Conservation (phyloP, 805 yeast species). For the Candida namnaoensis region DNA sequence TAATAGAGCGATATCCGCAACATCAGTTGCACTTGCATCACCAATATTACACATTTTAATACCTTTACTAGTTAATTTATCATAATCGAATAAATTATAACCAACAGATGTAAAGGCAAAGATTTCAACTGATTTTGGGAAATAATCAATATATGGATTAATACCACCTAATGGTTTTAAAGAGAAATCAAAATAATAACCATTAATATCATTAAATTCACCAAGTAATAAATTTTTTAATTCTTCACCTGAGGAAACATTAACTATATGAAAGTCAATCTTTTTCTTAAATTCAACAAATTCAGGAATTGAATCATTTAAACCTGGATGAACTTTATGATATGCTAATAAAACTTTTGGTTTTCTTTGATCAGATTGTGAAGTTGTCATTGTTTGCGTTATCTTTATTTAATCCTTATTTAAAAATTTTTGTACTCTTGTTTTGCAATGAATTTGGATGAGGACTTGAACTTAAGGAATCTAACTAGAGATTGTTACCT, state of each 20-base stretch:
- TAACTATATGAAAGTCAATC: not conserved
- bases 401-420: too few relatives aligned
- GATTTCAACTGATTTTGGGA: slow-evolving; percentile 39
- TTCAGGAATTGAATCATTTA: not conserved
- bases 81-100: slow-evolving; percentile 40
- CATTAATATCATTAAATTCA: not conserved
- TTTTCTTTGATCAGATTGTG: too few relatives aligned
- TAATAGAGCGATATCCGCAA: slow-evolving; percentile 62
- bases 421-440: too few relatives aligned
- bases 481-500: too few relatives aligned
- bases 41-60: slow-evolving; percentile 57
- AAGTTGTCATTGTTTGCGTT: too few relatives aligned
- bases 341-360: not conserved
- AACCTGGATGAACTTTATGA: not conserved
- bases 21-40: slow-evolving; percentile 52
- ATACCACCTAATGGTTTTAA: slow-evolving; percentile 41
- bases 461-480: too few relatives aligned
- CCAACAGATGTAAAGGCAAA: slow-evolving; percentile 57
- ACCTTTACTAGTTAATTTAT: slow-evolving; percentile 32
- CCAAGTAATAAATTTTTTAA: too few relatives aligned
- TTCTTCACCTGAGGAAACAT: not conserved
- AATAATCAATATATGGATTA: slow-evolving; percentile 30
- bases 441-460: too few relatives aligned
- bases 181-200: slow-evolving; percentile 7
- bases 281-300: not conserved